Conservation (phyloP, 768 basidiomycete species). For the button mushroom (Agaricus bisporus) region DNA sequence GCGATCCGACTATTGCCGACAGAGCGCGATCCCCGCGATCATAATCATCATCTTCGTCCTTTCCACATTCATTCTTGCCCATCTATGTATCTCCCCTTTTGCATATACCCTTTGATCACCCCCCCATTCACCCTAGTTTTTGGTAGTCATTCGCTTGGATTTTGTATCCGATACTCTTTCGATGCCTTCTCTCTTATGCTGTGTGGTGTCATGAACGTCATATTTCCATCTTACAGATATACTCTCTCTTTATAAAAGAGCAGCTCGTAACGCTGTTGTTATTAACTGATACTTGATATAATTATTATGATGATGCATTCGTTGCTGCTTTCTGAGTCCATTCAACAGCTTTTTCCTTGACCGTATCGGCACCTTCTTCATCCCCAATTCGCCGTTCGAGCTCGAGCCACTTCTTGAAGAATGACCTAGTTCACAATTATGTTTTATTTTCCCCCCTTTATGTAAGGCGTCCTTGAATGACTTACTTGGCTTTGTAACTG, state of each 20-base stretch:
- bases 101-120: constrained; percentile 42
- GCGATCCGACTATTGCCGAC: constrained; percentile 42
- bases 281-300: constrained; percentile 19
- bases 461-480: constrained; percentile 13
- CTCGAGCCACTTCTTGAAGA: constrained; percentile 98
- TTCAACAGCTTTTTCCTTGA: constrained; percentile 87
- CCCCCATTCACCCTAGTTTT: constrained; percentile 16
- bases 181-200: constrained; percentile 26
- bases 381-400: constrained; percentile 85
- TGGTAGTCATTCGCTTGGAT: constrained; percentile 53
- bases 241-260: constrained; percentile 16
- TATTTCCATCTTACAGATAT: constrained; percentile 29
- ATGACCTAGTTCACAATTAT: constrained; percentile 44
- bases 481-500: constrained; percentile 91
- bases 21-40: constrained; percentile 55
- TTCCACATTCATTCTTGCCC: constrained; percentile 15
- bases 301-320: constrained; percentile 20
- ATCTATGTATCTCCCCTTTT: constrained; percentile 17
- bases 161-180: constrained; percentile 24
- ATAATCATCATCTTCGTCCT: constrained; percentile 23
- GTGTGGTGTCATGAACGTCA: constrained; percentile 15
- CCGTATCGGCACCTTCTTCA: constrained; percentile 69
- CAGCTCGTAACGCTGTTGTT: constrained; percentile 4
- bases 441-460: constrained; percentile 4
- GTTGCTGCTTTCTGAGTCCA: constrained; percentile 59